A percentile compares a stretch with the other conserved stretches of the same genome.
phyloP scores from a whole-genome alignment of 148 eudicot species.

The Rheum nobile region DNA sequence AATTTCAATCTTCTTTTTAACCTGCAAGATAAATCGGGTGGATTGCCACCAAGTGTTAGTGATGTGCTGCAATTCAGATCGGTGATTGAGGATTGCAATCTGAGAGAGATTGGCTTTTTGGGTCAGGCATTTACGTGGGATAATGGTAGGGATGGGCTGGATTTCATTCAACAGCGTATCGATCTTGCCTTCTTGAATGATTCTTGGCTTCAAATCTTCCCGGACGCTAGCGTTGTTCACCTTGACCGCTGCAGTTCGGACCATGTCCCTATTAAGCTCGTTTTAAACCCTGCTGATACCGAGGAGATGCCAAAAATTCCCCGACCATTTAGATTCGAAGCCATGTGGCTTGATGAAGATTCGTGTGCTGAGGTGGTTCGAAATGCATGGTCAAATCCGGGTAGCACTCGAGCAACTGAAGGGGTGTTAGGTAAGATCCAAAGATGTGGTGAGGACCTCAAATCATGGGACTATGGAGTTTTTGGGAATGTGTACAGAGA shows the following conservation, averaged over 20 bases:
- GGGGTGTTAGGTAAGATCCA: no score
- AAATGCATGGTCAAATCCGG: not conserved
- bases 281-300: not conserved
- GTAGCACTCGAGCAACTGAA: not conserved
- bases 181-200: not conserved
- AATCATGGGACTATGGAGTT: not conserved
- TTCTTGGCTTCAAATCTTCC: not conserved
- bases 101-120: not conserved
- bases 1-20: not conserved
- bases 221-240: not conserved
- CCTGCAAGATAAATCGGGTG: not conserved
- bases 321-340: not conserved
- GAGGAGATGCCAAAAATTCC: not conserved
- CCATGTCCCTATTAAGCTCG: not conserved
- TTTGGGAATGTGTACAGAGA: not conserved
- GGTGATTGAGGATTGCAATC: not conserved
- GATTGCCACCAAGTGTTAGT: not conserved
- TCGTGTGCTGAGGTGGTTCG: not conserved
- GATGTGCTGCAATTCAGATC: not conserved
- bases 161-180: not conserved
- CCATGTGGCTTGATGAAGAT: not conserved
- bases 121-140: not conserved
- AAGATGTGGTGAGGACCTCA: not conserved
- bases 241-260: not conserved
- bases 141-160: not conserved